These are phyloP conservation scores for Viridothelium virens DNA, from an alignment of 495 filamentous ascomycete genomes.

Conservation along the genomic window DNA sequence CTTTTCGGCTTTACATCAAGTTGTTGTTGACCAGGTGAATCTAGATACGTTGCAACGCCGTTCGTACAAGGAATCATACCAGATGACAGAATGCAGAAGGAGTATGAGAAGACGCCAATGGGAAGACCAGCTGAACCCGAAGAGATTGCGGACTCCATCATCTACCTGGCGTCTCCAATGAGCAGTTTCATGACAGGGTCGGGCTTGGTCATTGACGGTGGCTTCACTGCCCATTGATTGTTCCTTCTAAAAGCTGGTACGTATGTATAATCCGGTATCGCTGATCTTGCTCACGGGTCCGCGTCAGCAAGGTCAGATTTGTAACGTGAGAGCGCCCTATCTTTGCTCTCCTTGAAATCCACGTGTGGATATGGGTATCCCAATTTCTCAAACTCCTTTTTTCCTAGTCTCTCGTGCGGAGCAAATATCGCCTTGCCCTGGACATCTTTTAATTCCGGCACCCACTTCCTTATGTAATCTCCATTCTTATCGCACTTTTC, in stretches of 20 bases:
- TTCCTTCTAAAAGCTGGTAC: background rate
- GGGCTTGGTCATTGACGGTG: too few species aligned
- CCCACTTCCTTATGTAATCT: conserved; percentile 53
- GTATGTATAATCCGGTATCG: too few species aligned
- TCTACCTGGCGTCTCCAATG: too few species aligned
- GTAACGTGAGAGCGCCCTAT: conserved; percentile 37
- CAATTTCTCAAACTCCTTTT: conserved; percentile 41
- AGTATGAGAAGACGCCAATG: too few species aligned
- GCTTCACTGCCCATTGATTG: background rate
- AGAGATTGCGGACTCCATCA: too few species aligned
- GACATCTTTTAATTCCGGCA: conserved; percentile 45
- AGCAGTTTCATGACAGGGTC: too few species aligned
- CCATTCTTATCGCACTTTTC: conserved; percentile 48
- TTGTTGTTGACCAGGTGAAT: too few species aligned
- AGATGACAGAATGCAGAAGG: too few species aligned
- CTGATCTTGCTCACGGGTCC: conserved; percentile 21
- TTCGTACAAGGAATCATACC: too few species aligned
- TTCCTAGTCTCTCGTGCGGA: conserved; percentile 33
- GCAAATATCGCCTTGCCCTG: conserved; percentile 40
- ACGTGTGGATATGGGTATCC: conserved; percentile 42
- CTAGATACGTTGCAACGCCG: too few species aligned
- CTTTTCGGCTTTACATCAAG: too few species aligned
- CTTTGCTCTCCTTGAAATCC: conserved; percentile 38
- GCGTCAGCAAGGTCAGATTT: conserved; percentile 36
- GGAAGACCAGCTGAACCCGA: too few species aligned